Conservation (phyloP, 306 rosid species). For the Cercis canadensis region DNA sequence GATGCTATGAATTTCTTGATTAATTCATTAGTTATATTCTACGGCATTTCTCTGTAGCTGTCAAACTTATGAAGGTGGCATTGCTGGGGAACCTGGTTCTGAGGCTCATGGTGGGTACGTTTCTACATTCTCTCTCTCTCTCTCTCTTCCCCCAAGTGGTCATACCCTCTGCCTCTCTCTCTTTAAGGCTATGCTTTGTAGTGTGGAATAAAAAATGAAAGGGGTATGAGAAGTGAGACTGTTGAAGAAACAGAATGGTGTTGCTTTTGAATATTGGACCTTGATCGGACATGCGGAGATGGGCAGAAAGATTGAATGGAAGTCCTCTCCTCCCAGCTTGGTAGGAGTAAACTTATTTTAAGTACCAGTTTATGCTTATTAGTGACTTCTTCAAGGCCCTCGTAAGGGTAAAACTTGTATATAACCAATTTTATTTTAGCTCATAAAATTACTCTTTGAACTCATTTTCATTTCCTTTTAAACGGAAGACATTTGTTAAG, state of each 20-base stretch:
- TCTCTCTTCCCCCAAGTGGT: neutral
- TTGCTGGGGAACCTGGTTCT: constrained; percentile 91
- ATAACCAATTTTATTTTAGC: neutral
- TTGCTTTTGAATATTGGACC: neutral
- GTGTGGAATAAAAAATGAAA: constrained; percentile 21
- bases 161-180: neutral
- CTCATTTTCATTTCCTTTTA: neutral
- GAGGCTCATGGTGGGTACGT: constrained; percentile 99
- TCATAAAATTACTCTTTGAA: neutral
- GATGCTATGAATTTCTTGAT: neutral
- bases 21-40: constrained; percentile 14
- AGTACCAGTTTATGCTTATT: neutral
- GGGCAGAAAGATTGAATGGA: neutral
- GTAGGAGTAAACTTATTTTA: neutral
- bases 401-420: neutral
- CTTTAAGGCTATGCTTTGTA: neutral
- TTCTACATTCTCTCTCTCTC: constrained; percentile 13
- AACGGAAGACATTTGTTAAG: neutral
- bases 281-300: neutral
- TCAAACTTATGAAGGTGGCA: constrained; percentile 98
- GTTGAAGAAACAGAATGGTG: no score
- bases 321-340: neutral
- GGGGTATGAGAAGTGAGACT: neutral
- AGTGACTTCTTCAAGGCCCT: neutral
- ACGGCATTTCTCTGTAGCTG: constrained; percentile 67